phyloP scores from a whole-genome alignment of 306 rosid species.

The Betula pendula region DNA sequence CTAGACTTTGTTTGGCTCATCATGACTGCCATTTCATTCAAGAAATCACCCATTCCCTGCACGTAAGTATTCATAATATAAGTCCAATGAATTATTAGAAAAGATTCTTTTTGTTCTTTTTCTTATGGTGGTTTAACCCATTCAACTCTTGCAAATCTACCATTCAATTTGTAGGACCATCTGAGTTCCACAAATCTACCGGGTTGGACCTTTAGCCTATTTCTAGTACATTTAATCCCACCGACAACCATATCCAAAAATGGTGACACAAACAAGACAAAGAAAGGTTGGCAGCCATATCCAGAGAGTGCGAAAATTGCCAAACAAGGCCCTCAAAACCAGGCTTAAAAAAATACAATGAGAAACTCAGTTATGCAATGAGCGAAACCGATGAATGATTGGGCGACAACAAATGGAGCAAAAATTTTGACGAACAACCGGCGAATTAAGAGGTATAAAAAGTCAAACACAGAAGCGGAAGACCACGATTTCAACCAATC shows the following conservation, averaged over 20 bases:
- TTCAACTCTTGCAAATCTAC: no score
- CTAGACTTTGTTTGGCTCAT: slow-evolving; percentile 76
- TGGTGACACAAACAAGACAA: neutral
- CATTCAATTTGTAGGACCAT: no score
- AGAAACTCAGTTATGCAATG: no score
- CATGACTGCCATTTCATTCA: slow-evolving; percentile 87
- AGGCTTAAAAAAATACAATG: neutral
- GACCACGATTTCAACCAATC: neutral
- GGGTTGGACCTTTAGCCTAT: no score
- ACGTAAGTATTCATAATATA: slow-evolving; percentile 17
- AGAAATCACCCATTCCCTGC: slow-evolving; percentile 95
- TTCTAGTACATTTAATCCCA: neutral
- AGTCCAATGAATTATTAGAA: slow-evolving; percentile 17
- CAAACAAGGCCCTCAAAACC: slow-evolving; percentile 3
- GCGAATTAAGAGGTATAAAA: neutral
- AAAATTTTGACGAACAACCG: neutral
- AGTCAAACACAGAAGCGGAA: neutral
- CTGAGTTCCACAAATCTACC: no score
- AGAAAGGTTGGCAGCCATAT: neutral
- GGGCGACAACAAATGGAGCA: neutral
- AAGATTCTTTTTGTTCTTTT: neutral
- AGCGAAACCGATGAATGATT: neutral
- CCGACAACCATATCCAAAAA: neutral
- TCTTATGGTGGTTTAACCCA: no score
- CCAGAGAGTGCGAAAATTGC: neutral